Base-by-base conservation (phyloP, 75 land plant species). In the Pinus albicaulis region DNA sequence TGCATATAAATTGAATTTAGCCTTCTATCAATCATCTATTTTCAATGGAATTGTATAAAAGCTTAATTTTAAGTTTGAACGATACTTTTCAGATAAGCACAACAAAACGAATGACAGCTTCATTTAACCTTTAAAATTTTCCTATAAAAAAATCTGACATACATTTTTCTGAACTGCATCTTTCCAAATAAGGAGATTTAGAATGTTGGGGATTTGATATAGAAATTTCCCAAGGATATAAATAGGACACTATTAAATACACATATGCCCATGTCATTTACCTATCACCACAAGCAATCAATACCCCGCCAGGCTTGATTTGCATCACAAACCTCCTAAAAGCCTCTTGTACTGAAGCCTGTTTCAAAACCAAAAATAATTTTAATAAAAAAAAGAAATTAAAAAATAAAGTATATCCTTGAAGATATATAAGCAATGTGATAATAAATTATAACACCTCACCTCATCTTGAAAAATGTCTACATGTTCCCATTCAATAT, bases 401-500 rank as follows among this genome's bases (percentile, higher is more conserved):
- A n/a, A 28, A 16, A 76, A 15, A 41, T 28, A 60, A 25, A 34
- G 20, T 75, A 68, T 13, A 24, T 76, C 12, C 6, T 7, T 73
- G 63, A 72, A 52, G 71, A 57, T 55, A 25, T 73, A 61, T 61
- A n/a, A 20, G 14, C 64, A 5, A 57, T 31, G 19, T 59, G 55
- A 73, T 19, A 31, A 17, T 53, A 55, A 16, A 52, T 38, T 31
- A 24, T 73, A 44, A 41, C 38, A 59, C 13, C 62, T 74, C 62
- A 91, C 93, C 91, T 89, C 87, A 81, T 89, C 82, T 28, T 76
- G 74, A 73, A 89, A 91, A 74, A 86, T 80, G 60, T 91, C 89
- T 38, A 91, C 93, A 86, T 91, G 93, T 57, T 91, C 93, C 93
- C 91, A 89, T 58, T 91, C 93, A n/a, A 91, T 71, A 62, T 86